Base-by-base conservation (phyloP, 495 filamentous ascomycete species). In the Talaromyces borbonicus region DNA sequence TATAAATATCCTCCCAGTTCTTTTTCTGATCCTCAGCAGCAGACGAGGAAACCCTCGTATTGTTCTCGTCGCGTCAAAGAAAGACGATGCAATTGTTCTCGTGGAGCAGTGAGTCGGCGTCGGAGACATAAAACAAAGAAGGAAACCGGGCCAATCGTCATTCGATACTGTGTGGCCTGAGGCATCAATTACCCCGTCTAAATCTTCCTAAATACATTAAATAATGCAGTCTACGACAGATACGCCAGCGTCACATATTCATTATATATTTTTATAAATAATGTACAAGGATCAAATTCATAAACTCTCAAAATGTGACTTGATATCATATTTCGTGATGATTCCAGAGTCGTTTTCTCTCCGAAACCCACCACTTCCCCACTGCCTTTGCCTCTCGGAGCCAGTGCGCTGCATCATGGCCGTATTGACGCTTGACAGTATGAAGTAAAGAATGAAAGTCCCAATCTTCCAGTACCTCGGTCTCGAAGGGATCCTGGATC, bases 331-430 rank as follows among this genome's bases (percentile, higher is more conserved):
- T 49, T 9, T 54, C 51, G 32, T 47, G 47, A 48, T 62, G 61
- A 41, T 60, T 50, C 60, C 60, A 65, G 16, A 61, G 44, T 44
- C 57, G 50, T 26, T 57, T 52, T 47, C 52, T 35, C 45, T 69
- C 66, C 33, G 51, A 48, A 25, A 69, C 57, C 57, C 60, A 65
- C 66, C 66, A 69, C 32, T 55, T 52, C 14, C 53, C 65, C 20
- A 66, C 55, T 33, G 56, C 51, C 33, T 61, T 58, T 0, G 68
- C 68, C 26, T 68, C 54, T 22, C 54, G 40, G 1, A 59, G 50
- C 68, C 68, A 72, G 23, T 57, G 41, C 0, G 57, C 65, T 5
- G 61, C 65, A 8, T 66, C 62, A 12, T 59, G 51, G 1, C 68
- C 63, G 51, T 68, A 51, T 12, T 48, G 46, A 2, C 46, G 47